These are phyloP conservation scores for Globisporangium viniferum DNA, from an alignment of 352 stramenopile species.

Conservation along the genomic window DNA sequence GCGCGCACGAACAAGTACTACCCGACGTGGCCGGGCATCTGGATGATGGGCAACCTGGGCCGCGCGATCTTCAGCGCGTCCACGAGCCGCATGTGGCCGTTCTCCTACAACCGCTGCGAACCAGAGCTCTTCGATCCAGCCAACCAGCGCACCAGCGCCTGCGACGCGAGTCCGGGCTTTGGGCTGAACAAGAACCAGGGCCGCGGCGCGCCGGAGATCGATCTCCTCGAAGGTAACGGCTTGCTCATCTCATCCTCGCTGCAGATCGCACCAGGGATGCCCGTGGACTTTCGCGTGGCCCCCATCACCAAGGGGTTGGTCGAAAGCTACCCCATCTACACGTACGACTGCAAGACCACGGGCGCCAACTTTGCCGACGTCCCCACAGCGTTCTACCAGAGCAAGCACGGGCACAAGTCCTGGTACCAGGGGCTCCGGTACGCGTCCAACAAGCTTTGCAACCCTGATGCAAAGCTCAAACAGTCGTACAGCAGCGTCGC, in stretches of 20 bases:
- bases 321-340: constrained; percentile 40
- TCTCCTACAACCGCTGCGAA: constrained; percentile 90
- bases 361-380: constrained; percentile 47
- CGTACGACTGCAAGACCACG: constrained; percentile 33
- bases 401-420: constrained; percentile 35
- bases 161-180: constrained; percentile 80
- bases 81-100: constrained; percentile 93
- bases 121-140: constrained; percentile 25
- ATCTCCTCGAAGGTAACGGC: constrained; percentile 89
- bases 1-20: constrained; percentile 64
- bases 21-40: constrained; percentile 89
- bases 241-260: constrained; percentile 84
- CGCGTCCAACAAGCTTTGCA: constrained; percentile 39
- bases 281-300: constrained; percentile 51
- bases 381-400: constrained; percentile 34
- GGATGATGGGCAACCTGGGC: constrained; percentile 92
- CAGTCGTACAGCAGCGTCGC: constrained; percentile 29
- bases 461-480: constrained; percentile 13
- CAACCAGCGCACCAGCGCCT: constrained; percentile 66
- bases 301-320: constrained; percentile 23
- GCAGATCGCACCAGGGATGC: constrained; percentile 79
- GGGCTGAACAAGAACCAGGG: constrained; percentile 70
- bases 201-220: constrained; percentile 88
- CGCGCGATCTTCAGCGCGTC: constrained; percentile 88
- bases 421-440: constrained; percentile 67